Conservation (phyloP, 441 rosid genomes). For the Erysimum cheiri region DNA sequence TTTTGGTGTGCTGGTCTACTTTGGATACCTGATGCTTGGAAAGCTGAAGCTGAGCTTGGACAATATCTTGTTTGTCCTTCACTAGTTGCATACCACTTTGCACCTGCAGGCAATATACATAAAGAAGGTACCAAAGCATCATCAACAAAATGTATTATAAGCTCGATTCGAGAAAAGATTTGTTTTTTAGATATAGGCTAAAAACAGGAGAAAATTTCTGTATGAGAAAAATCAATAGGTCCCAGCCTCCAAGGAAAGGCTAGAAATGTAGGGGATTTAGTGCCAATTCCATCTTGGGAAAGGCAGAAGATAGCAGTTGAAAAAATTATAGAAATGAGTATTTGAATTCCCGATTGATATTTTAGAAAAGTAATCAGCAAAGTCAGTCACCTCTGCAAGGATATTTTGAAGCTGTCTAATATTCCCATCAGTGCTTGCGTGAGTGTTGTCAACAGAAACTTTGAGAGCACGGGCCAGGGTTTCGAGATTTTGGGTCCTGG, state of each 20-base stretch:
- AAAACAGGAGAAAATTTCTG: neutral
- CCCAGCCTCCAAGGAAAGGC: neutral
- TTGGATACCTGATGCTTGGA: slow-evolving; percentile 57
- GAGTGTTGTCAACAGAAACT: slow-evolving; percentile 61
- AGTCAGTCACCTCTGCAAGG: slow-evolving; percentile 70
- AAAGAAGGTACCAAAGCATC: neutral
- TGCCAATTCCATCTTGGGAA: neutral
- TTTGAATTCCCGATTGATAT: neutral
- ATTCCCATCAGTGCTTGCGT: slow-evolving; percentile 67
- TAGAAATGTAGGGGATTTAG: neutral
- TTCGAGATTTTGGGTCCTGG: slow-evolving; percentile 61
- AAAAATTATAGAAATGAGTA: neutral
- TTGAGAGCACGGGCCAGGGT: slow-evolving; percentile 71
- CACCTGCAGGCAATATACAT: slow-evolving; percentile 52
- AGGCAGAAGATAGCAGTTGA: neutral
- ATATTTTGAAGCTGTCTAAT: slow-evolving; percentile 70
- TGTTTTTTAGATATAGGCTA: neutral
- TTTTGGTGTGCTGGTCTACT: slow-evolving; percentile 38
- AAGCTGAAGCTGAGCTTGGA: slow-evolving; percentile 63
- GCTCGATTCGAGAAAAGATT: too few species aligned
- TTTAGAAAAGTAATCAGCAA: neutral
- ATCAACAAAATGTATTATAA: neutral
- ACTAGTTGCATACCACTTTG: slow-evolving; percentile 63
- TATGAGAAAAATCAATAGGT: neutral
- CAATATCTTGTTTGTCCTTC: slow-evolving; percentile 68